A percentile compares a stretch with the other conserved stretches of the same genome.
phyloP scores from a whole-genome alignment of 495 filamentous ascomycete genomes.

The Rostrohypoxylon terebratum region DNA sequence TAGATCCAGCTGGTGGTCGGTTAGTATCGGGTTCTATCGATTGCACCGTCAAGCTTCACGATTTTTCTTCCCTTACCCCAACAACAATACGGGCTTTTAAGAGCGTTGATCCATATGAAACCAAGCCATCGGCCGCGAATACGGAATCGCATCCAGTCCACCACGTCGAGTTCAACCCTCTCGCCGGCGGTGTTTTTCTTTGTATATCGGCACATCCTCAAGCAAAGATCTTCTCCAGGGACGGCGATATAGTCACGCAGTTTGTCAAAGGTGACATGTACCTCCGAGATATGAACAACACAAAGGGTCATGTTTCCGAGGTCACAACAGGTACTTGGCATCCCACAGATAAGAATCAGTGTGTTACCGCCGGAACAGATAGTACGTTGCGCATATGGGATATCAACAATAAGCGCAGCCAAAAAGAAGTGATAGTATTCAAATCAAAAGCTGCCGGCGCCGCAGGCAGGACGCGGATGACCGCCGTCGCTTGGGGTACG shows the following conservation, averaged over 20 bases:
- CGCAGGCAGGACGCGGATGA: slow-evolving; percentile 93
- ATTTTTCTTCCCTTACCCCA: slow-evolving; percentile 95
- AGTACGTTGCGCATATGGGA: slow-evolving; percentile 98
- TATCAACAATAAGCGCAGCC: slow-evolving; percentile 83
- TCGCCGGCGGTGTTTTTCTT: slow-evolving; percentile 82
- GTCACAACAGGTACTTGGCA: slow-evolving; percentile 89
- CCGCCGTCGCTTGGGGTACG: slow-evolving; percentile 88
- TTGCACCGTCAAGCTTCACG: slow-evolving; percentile 90
- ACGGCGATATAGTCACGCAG: slow-evolving; percentile 85
- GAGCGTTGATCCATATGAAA: slow-evolving; percentile 84
- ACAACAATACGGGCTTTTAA: slow-evolving; percentile 94
- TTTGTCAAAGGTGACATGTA: slow-evolving; percentile 99
- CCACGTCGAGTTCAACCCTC: slow-evolving; percentile 85
- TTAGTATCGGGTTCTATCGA: slow-evolving; percentile 90
- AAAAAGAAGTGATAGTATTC: slow-evolving; percentile 94
- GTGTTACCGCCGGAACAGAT: slow-evolving; percentile 91
- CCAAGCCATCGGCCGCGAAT: slow-evolving; percentile 73
- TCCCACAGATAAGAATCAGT: slow-evolving; percentile 82
- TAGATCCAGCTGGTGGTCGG: slow-evolving; percentile 87
- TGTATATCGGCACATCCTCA: slow-evolving; percentile 89
- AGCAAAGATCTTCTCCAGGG: slow-evolving; percentile 86
- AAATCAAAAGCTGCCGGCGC: slow-evolving; percentile 88
- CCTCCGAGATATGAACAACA: slow-evolving; percentile 93
- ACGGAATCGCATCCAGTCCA: slow-evolving; percentile 89
- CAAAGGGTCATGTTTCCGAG: slow-evolving; percentile 94